These are phyloP conservation scores for Sisymbrium irio DNA, from an alignment of 345 rosid genomes.

Conservation along the genomic window DNA sequence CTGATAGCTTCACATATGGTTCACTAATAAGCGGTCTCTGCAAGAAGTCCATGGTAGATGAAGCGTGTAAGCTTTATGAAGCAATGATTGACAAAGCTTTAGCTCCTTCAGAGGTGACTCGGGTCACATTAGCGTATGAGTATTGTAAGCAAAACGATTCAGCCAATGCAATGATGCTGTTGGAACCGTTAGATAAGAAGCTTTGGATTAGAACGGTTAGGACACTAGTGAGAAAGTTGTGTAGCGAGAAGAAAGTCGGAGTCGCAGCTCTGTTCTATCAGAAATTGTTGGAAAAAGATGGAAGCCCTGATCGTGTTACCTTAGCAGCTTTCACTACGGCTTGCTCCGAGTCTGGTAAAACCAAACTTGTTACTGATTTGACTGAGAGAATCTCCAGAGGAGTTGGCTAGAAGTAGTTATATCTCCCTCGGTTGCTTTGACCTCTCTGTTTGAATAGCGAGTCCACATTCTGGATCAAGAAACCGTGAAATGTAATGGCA, in stretches of 20 bases:
- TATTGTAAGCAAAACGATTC: conserved; percentile 75
- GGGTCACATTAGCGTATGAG: conserved; percentile 80
- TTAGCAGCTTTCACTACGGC: conserved; percentile 71
- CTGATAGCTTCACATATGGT: conserved; percentile 76
- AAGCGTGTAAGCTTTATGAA: conserved; percentile 66
- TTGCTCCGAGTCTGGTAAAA: conserved; percentile 71
- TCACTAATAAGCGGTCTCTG: conserved; percentile 84
- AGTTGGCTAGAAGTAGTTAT: conserved; percentile 36
- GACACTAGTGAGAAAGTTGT: conserved; percentile 78
- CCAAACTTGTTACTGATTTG: conserved; percentile 68
- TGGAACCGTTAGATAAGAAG: conserved; percentile 73
- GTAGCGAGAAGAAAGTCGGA: conserved; percentile 81
- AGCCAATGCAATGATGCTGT: conserved; percentile 70
- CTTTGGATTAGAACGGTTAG: conserved; percentile 76
- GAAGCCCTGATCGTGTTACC: conserved; percentile 54
- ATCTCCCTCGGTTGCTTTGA: neutral
- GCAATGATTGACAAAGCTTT: conserved; percentile 71
- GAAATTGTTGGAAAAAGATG: conserved; percentile 58
- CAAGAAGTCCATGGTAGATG: conserved; percentile 70
- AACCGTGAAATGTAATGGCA: neutral
- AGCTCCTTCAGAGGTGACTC: conserved; percentile 74
- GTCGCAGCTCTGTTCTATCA: conserved; percentile 74
- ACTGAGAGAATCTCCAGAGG: conserved; percentile 54
- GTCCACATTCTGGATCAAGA: conserved; percentile 5
- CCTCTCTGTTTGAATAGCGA: conserved; percentile 6